Evolutionary conservation across 805 yeast species (phyloP).

Genomic region (Pichia thaimueangensis): DNA sequence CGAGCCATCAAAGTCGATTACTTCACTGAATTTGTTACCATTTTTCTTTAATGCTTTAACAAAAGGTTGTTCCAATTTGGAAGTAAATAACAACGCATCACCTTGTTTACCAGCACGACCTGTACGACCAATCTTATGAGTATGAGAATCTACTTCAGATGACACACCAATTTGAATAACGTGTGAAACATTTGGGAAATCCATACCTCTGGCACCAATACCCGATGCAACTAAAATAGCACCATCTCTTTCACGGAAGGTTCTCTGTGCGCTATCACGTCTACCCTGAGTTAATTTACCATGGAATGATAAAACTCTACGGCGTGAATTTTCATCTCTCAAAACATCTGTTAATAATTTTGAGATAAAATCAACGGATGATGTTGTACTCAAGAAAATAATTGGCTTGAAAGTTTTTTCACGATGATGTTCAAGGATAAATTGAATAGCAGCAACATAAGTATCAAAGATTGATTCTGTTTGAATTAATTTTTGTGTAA

Average conservation of each 20-base stretch:
- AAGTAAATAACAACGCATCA: conserved; percentile 53
- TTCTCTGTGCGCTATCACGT: conserved; percentile 37
- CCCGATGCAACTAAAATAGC: conserved; percentile 79
- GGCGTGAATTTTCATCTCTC: conserved; percentile 16
- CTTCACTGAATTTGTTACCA: conserved; percentile 48
- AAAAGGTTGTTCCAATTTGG: conserved; percentile 53
- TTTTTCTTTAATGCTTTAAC: conserved; percentile 43
- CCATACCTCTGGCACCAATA: conserved; percentile 96
- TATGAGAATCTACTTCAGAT: conserved; percentile 65
- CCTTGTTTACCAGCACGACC: conserved; percentile 89
- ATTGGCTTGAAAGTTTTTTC: conserved; percentile 62
- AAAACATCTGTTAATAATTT: conserved; percentile 29
- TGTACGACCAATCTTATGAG: conserved; percentile 93
- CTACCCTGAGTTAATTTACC: conserved; percentile 67
- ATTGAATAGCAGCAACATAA: conserved; percentile 47
- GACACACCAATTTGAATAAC: conserved; percentile 84
- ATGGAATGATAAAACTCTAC: conserved; percentile 38
- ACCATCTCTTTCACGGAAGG: conserved; percentile 29
- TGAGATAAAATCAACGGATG: conserved; percentile 54
- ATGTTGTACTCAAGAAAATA: conserved; percentile 75
- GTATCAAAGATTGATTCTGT: conserved; percentile 52
- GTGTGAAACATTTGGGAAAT: conserved; percentile 80
- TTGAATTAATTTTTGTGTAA: conserved; percentile 57
- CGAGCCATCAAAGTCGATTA: conserved; percentile 33
- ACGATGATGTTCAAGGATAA: conserved; percentile 33